Evolutionary conservation across 257 asterid genomes (phyloP).

Genomic region (Nyctanthes arbortristis): DNA sequence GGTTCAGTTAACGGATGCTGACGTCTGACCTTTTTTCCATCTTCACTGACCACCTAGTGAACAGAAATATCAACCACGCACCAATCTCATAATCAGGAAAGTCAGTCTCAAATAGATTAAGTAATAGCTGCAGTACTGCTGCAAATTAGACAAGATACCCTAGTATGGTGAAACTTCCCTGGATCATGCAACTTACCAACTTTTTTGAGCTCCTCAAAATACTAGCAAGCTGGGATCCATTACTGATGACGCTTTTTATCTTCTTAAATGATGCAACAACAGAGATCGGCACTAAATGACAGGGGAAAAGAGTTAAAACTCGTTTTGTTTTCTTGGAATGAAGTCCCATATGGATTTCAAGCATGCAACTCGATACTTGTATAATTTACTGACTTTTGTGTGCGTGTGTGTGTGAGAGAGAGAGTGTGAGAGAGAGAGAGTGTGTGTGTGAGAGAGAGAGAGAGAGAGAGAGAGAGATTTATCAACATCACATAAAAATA

Average conservation of each 20-base stretch:
- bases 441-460: no score
- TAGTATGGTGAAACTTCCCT: not conserved
- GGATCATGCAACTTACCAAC: slow-evolving; percentile 49
- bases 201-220: slow-evolving; percentile 64
- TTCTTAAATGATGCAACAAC: slow-evolving; percentile 85
- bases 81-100: slow-evolving; percentile 15
- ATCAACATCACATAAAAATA: no score
- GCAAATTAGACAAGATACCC: slow-evolving; percentile 7
- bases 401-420: no score
- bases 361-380: not conserved
- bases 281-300: slow-evolving; percentile 68
- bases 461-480: no score
- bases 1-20: slow-evolving; percentile 59
- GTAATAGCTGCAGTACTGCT: not conserved
- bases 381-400: not conserved
- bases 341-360: not conserved
- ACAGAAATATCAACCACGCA: slow-evolving; percentile 18
- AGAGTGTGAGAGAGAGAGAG: no score
- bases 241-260: slow-evolving; percentile 57
- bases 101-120: slow-evolving; percentile 10
- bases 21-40: slow-evolving; percentile 81
- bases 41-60: slow-evolving; percentile 78
- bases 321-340: not conserved
- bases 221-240: slow-evolving; percentile 62
- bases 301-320: slow-evolving; percentile 16